Evolutionary conservation across 2,329 filamentous ascomycete species (phyloP).

Genomic region (Exophiala sp.): DNA sequence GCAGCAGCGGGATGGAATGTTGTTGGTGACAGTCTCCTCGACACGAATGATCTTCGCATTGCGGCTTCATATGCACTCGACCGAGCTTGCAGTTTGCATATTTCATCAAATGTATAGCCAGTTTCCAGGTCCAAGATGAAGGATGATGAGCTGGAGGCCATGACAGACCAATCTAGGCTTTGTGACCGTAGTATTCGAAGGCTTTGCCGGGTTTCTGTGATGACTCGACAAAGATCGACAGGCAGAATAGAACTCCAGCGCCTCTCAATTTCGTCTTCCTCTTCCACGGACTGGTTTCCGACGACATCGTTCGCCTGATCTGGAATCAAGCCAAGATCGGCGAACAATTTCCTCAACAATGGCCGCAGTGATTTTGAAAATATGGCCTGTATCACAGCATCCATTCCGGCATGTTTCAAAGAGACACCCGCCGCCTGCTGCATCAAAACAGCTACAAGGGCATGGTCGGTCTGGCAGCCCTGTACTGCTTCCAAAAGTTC

Average conservation of each 20-base stretch:
- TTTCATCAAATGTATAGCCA: slow-evolving; percentile 7
- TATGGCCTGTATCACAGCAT: slow-evolving; percentile 8
- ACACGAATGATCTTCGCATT: slow-evolving; percentile 8
- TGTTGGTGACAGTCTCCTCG: slow-evolving; percentile 1
- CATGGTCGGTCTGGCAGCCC: slow-evolving; percentile 1
- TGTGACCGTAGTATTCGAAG: slow-evolving; percentile 12
- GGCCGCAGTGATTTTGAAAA: slow-evolving; percentile 10
- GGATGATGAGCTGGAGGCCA: slow-evolving; percentile 3
- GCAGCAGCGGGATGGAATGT: slow-evolving; percentile 6
- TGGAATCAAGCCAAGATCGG: slow-evolving; percentile 11
- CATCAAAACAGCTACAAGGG: slow-evolving; percentile 10
- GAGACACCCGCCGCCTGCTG: slow-evolving; percentile 6
- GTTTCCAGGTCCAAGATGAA: slow-evolving; percentile 6
- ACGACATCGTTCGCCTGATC: background rate
- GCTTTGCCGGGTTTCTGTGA: slow-evolving; percentile 13
- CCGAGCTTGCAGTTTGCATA: slow-evolving; percentile 11
- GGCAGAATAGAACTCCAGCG: slow-evolving; percentile 10
- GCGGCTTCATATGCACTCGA: slow-evolving; percentile 15
- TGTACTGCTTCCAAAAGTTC: slow-evolving; percentile 2
- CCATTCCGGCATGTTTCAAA: slow-evolving; percentile 5
- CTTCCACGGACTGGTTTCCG: background rate
- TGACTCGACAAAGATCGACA: background rate
- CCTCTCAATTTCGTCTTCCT: background rate
- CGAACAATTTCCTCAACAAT: slow-evolving; percentile 6
- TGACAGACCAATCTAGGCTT: slow-evolving; percentile 8